Percentiles rank a stretch among this genome's conserved stretches.
These are phyloP conservation scores for Abrus pulchellus DNA, from an alignment of 306 rosid genomes.

Conservation along the genomic window DNA sequence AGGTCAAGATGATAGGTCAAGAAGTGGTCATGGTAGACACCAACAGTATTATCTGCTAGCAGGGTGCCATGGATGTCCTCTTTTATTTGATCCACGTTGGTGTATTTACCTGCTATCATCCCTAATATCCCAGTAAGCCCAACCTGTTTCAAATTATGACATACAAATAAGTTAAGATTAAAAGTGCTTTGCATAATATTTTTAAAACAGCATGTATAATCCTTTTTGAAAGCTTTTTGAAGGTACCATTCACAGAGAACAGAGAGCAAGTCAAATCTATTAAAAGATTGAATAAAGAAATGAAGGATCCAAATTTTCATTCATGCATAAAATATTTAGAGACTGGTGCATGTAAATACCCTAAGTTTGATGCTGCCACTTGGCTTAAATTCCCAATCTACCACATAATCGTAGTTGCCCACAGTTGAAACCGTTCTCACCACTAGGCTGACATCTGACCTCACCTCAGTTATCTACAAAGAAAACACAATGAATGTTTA, in stretches of 20 bases:
- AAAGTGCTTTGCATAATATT: too few species aligned
- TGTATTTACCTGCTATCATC: conserved; percentile 34
- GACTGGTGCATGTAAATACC: neutral
- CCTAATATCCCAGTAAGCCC: conserved; percentile 53
- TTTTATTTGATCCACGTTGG: conserved; percentile 47
- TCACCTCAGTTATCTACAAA: conserved; percentile 49
- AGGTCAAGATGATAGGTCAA: conserved; percentile 54
- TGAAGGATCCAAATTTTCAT: too few species aligned
- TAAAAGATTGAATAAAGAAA: too few species aligned
- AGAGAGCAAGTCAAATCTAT: too few species aligned
- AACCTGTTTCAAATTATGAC: conserved; percentile 31
- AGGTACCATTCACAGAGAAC: too few species aligned
- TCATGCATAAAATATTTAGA: too few species aligned
- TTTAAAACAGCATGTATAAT: too few species aligned
- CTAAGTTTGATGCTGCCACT: conserved; percentile 56
- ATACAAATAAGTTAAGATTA: neutral
- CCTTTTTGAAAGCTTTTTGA: too few species aligned
- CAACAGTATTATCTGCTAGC: conserved; percentile 52
- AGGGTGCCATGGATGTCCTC: conserved; percentile 51
- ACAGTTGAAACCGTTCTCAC: conserved; percentile 55
- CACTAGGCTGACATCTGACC: conserved; percentile 47
- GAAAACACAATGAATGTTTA: neutral
- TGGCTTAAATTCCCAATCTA: conserved; percentile 61
- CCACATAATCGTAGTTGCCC: conserved; percentile 57
- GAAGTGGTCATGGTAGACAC: conserved; percentile 61